Evolutionary conservation across 257 asterid species (phyloP).

Genomic region (Salvia hispanica): DNA sequence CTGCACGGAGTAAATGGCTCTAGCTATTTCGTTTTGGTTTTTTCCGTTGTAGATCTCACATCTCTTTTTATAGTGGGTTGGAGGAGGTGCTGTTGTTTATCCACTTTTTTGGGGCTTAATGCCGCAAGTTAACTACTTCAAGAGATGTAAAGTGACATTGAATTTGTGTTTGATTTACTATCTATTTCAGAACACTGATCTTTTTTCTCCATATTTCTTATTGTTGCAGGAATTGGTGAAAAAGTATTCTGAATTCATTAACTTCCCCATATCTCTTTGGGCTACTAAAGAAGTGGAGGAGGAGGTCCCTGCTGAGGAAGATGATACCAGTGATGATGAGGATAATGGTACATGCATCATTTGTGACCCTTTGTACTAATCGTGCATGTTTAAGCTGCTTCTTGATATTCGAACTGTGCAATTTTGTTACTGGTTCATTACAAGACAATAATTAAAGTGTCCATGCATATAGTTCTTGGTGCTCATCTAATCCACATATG

Average conservation of each 20-base stretch:
- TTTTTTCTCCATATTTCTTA: slow-evolving; percentile 1
- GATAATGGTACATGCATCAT: slow-evolving; percentile 50
- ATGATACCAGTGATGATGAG: slow-evolving; percentile 70
- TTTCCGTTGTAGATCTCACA: neutral
- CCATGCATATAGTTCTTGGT: neutral
- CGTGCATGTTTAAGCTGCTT: neutral
- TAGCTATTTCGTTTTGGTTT: neutral
- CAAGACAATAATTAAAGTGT: neutral
- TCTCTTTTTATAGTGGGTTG: neutral
- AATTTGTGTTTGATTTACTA: neutral
- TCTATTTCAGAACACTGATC: slow-evolving; percentile 7
- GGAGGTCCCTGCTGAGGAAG: slow-evolving; percentile 91
- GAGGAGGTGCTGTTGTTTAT: neutral
- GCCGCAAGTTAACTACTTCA: neutral
- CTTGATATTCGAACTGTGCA: slow-evolving; percentile 7
- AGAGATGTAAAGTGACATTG: neutral
- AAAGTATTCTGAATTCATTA: slow-evolving; percentile 76
- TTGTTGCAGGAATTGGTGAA: slow-evolving; percentile 66
- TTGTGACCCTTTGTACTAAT: slow-evolving; percentile 5
- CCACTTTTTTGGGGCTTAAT: neutral
- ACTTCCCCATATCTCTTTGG: slow-evolving; percentile 77
- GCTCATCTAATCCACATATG: slow-evolving; percentile 13
- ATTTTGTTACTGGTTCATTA: slow-evolving; percentile 14
- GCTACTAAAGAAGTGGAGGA: slow-evolving; percentile 81
- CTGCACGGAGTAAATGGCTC: neutral